phyloP scores from a whole-genome alignment of 176 grass and related monocot species.

The Tillandsia fasciculata region DNA sequence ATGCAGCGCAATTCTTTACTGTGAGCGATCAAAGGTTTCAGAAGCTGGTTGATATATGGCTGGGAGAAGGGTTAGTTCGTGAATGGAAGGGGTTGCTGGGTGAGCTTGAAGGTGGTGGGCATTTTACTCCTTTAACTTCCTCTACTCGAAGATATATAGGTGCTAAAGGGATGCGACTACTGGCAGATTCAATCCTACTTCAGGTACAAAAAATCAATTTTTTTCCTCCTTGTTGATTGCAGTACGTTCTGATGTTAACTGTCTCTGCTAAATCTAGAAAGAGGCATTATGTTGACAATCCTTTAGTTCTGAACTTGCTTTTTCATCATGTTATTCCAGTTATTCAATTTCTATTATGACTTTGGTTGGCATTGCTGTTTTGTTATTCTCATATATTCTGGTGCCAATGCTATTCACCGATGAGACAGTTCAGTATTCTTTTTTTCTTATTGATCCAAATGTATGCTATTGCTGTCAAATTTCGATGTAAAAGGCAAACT shows the following conservation, averaged over 20 bases:
- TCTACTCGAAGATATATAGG: constrained; percentile 49
- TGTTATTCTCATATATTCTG: no score
- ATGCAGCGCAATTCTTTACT: constrained; percentile 91
- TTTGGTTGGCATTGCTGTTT: not conserved
- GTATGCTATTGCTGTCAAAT: not conserved
- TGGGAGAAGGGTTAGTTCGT: constrained; percentile 43
- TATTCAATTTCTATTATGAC: not conserved
- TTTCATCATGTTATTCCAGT: not conserved
- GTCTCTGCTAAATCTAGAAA: not conserved
- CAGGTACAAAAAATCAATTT: constrained; percentile 29
- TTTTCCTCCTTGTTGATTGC: not conserved
- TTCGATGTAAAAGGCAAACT: not conserved
- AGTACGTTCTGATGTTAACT: not conserved
- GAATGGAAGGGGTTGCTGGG: constrained; percentile 65
- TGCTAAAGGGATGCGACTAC: constrained; percentile 59
- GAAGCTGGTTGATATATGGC: constrained; percentile 62
- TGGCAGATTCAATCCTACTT: constrained; percentile 61
- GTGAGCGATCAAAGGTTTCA: constrained; percentile 62
- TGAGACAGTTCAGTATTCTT: not conserved
- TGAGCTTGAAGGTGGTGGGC: constrained; percentile 61
- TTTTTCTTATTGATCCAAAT: not conserved
- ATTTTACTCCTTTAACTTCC: constrained; percentile 30
- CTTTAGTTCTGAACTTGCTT: not conserved
- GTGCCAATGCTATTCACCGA: no score
- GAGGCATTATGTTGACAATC: not conserved